Conservation (phyloP, 75 land plant species). For the Sequoiadendron giganteum region DNA sequence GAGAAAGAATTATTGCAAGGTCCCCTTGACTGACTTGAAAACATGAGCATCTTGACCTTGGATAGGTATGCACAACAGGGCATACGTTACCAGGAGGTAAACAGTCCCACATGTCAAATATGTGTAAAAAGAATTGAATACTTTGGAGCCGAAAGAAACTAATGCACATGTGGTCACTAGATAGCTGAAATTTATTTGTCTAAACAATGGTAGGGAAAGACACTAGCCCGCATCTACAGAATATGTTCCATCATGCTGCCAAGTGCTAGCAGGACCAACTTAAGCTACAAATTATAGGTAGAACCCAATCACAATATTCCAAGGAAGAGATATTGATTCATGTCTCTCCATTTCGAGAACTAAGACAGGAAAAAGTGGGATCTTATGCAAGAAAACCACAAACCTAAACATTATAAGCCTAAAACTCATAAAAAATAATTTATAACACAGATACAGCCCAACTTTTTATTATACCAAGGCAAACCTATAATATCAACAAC, state of each 20-base stretch:
- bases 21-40: neutral
- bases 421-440: neutral
- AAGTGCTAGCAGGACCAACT: neutral
- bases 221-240: neutral
- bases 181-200: neutral
- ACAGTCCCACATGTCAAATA: neutral
- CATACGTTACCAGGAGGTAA: neutral
- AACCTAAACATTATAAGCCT: neutral
- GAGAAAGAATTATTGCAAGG: neutral
- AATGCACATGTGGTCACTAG: neutral
- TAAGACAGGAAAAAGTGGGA: neutral
- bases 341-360: neutral
- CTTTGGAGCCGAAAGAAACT: neutral
- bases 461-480: neutral
- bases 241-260: neutral
- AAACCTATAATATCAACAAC: neutral
- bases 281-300: neutral
- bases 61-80: neutral
- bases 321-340: neutral
- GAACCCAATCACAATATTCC: neutral
- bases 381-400: neutral
- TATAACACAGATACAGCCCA: neutral
- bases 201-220: neutral
- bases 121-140: neutral
- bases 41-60: neutral